A percentile compares a stretch with the other conserved stretches of the same genome.
These are phyloP conservation scores for Cutaneotrichosporon dermatis DNA, from an alignment of 1,284 basidiomycete genomes.

Conservation along the genomic window DNA sequence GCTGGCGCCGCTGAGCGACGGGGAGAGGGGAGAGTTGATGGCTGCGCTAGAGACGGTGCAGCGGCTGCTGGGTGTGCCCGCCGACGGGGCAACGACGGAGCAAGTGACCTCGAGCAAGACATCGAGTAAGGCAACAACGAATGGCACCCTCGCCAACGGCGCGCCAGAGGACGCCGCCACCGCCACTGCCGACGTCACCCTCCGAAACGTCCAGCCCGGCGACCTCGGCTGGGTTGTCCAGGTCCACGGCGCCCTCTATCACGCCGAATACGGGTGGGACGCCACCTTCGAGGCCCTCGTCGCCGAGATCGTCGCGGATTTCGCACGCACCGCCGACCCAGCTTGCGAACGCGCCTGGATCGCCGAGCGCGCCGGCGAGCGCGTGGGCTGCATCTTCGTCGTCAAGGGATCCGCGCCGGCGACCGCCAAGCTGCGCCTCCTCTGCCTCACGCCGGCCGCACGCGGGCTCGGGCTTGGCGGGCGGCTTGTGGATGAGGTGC, in stretches of 20 bases:
- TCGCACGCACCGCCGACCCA: background rate
- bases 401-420: background rate
- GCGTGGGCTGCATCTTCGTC: constrained; percentile 13
- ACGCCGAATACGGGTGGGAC: constrained; percentile 6
- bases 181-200: background rate
- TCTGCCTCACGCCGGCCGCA: constrained; percentile 4
- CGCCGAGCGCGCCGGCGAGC: constrained; percentile 11
- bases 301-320: constrained; percentile 4
- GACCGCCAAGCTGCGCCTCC: constrained; percentile 13
- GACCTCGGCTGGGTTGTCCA: constrained; percentile 19
- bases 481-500: constrained; percentile 10
- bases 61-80: background rate
- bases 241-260: constrained; percentile 13
- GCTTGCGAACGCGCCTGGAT: constrained; percentile 10
- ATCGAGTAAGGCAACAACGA: too few relatives aligned
- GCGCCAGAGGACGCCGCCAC: background rate
- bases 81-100: too few relatives aligned
- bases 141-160: too few relatives aligned
- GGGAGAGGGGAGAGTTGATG: constrained; percentile 1
- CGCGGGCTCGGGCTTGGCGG: constrained; percentile 13
- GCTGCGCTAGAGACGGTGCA: constrained; percentile 7
- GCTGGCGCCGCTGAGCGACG: background rate
- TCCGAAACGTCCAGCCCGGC: constrained; percentile 11
- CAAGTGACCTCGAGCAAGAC: too few relatives aligned
- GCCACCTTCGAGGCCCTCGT: constrained; percentile 10